Percentiles rank a stretch among this genome's conserved stretches.
Evolutionary conservation across 2,329 filamentous ascomycete genomes (phyloP).

Genomic region (Neoascochyta sp.): DNA sequence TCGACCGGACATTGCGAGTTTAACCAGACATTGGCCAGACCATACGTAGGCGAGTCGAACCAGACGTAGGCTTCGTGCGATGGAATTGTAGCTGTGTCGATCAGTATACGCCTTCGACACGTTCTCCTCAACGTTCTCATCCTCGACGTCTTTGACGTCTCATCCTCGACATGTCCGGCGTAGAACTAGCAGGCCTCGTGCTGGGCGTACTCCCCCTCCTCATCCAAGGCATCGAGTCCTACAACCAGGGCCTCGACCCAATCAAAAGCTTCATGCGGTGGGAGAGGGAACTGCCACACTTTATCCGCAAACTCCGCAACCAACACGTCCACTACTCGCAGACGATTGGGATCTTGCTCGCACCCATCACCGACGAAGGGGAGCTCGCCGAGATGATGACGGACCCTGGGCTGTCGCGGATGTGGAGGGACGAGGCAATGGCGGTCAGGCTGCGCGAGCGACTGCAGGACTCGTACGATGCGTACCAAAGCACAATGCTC

Average conservation of each 20-base stretch:
- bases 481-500: slow-evolving; percentile 35
- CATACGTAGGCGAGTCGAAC: too few relatives aligned
- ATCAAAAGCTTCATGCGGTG: slow-evolving; percentile 38
- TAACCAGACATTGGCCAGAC: too few relatives aligned
- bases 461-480: slow-evolving; percentile 34
- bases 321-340: slow-evolving; percentile 38
- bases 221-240: slow-evolving; percentile 37
- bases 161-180: slow-evolving; percentile 33
- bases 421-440: slow-evolving; percentile 34
- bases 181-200: slow-evolving; percentile 33
- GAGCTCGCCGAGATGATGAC: slow-evolving; percentile 36
- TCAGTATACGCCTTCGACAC: too few relatives aligned
- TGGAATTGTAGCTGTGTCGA: too few relatives aligned
- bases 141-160: too few relatives aligned
- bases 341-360: slow-evolving; percentile 35
- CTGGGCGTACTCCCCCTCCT: slow-evolving; percentile 41
- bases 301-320: slow-evolving; percentile 36
- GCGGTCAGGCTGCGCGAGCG: slow-evolving; percentile 27
- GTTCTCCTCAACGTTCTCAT: too few relatives aligned
- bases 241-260: slow-evolving; percentile 40
- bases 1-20: too few relatives aligned
- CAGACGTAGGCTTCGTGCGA: too few relatives aligned
- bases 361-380: slow-evolving; percentile 35
- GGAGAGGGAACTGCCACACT: slow-evolving; percentile 34
- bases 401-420: slow-evolving; percentile 23